Conservation (phyloP, 768 basidiomycete species). For the Mycena latifolia region DNA sequence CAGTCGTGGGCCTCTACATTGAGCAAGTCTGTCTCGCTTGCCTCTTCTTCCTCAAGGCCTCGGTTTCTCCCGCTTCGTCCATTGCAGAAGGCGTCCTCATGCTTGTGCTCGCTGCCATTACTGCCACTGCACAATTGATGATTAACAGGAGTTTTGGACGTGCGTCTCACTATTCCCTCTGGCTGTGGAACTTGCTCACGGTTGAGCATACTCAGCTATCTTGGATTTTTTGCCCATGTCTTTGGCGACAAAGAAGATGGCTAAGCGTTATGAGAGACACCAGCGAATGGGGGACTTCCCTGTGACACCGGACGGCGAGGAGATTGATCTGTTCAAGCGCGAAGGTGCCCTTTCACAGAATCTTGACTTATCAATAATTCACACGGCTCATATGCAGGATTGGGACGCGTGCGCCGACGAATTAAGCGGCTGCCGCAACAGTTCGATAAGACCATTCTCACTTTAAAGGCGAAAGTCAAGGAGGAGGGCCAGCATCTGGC, state of each 20-base stretch:
- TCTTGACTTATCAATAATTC: not conserved
- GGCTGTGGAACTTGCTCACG: not conserved
- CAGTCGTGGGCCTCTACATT: constrained; percentile 79
- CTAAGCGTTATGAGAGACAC: constrained; percentile 53
- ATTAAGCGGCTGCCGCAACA: constrained; percentile 42
- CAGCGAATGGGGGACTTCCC: constrained; percentile 40
- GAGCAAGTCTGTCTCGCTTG: constrained; percentile 75
- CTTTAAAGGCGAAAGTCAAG: constrained; percentile 45
- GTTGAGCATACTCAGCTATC: constrained; percentile 52
- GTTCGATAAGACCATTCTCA: constrained; percentile 46
- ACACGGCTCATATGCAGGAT: constrained; percentile 37
- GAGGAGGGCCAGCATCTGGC: constrained; percentile 37
- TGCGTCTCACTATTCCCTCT: constrained; percentile 40
- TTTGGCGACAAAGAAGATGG: constrained; percentile 69
- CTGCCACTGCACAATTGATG: constrained; percentile 57
- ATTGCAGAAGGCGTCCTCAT: constrained; percentile 63
- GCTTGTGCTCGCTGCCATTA: constrained; percentile 69
- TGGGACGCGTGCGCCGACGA: constrained; percentile 52
- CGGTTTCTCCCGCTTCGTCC: constrained; percentile 50
- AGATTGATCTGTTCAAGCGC: constrained; percentile 54
- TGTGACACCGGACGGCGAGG: constrained; percentile 38
- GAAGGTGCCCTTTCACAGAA: constrained; percentile 39
- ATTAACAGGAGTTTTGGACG: constrained; percentile 54
- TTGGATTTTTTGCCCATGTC: constrained; percentile 70
- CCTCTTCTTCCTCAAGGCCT: constrained; percentile 73